phyloP scores from a whole-genome alignment of 2,329 filamentous ascomycete species.

The Cryphonectria naterciae region DNA sequence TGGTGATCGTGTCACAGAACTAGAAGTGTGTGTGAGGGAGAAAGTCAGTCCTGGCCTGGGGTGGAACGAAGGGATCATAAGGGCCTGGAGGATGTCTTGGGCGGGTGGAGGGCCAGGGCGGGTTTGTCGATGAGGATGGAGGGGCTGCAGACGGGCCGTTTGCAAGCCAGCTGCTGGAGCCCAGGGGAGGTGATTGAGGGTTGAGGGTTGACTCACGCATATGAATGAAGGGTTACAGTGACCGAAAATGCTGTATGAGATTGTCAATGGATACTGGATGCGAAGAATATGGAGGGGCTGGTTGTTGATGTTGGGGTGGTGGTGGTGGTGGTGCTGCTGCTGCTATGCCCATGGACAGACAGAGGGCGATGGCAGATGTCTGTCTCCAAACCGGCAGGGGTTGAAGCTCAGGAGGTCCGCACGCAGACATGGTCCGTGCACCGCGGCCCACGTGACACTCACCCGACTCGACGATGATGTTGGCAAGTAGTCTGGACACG shows the following conservation, averaged over 20 bases:
- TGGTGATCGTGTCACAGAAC: slow-evolving; percentile 19
- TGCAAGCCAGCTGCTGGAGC: not conserved
- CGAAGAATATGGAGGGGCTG: slow-evolving; percentile 29
- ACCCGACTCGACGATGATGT: not conserved
- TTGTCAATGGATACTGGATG: slow-evolving; percentile 31
- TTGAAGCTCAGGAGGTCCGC: not conserved
- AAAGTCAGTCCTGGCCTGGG: not conserved
- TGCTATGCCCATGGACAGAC: not conserved
- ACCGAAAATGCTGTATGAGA: slow-evolving; percentile 27
- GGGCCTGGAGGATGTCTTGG: not conserved
- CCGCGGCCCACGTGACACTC: not conserved
- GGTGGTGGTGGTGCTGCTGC: not conserved
- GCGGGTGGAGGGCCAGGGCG: not conserved
- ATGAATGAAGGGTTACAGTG: slow-evolving; percentile 29
- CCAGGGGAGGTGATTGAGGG: slow-evolving; percentile 3
- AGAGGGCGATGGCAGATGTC: not conserved
- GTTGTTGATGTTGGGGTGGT: slow-evolving; percentile 8
- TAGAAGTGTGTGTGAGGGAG: not conserved
- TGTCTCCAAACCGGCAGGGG: slow-evolving; percentile 5
- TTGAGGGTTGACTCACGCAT: slow-evolving; percentile 21
- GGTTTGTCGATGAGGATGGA: slow-evolving; percentile 14
- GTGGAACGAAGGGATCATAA: not conserved
- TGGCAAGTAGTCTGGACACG: not conserved
- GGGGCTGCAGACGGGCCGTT: slow-evolving; percentile 11
- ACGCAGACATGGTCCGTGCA: slow-evolving; percentile 5